Conservation (phyloP, 2,329 filamentous ascomycete species). For the Orbilia oligospora region DNA sequence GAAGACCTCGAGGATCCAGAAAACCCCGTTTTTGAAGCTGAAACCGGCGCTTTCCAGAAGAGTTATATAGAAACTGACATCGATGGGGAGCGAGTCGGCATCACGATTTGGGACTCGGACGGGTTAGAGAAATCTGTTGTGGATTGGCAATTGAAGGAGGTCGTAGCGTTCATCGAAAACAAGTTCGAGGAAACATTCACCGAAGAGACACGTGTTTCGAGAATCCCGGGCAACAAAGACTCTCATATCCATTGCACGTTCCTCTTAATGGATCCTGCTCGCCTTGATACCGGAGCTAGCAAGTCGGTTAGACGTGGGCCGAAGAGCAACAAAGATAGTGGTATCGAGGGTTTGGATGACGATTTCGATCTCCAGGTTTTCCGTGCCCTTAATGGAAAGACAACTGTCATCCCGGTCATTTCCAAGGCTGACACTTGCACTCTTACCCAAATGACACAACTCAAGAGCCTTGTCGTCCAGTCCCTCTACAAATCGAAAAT, state of each 20-base stretch:
- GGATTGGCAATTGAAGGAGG: constrained; percentile 91
- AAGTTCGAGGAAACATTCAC: constrained; percentile 98
- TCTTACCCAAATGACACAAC: constrained; percentile 89
- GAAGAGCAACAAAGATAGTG: constrained; percentile 65
- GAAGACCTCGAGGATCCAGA: constrained; percentile 59
- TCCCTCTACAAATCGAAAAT: constrained; percentile 87
- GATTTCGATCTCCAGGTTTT: constrained; percentile 92
- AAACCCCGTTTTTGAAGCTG: constrained; percentile 60
- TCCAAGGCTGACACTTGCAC: constrained; percentile 98
- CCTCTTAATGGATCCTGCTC: constrained; percentile 87
- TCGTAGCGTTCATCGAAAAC: constrained; percentile 92
- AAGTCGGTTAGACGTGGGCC: constrained; percentile 72
- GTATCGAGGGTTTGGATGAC: constrained; percentile 79
- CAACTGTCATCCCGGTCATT: constrained; percentile 93
- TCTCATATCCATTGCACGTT: constrained; percentile 98
- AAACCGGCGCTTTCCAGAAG: constrained; percentile 72
- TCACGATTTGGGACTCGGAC: constrained; percentile 97
- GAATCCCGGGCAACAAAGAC: constrained; percentile 91
- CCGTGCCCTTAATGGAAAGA: constrained; percentile 88
- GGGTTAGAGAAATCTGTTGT: constrained; percentile 95
- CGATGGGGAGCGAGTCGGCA: constrained; percentile 87
- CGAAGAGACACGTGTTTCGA: constrained; percentile 97
- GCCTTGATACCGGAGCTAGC: constrained; percentile 83
- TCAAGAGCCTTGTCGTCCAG: constrained; percentile 92
- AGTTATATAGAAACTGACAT: constrained; percentile 93